Evolutionary conservation across 805 yeast species (phyloP).

Genomic region (Wickerhamomyces ciferrii): DNA sequence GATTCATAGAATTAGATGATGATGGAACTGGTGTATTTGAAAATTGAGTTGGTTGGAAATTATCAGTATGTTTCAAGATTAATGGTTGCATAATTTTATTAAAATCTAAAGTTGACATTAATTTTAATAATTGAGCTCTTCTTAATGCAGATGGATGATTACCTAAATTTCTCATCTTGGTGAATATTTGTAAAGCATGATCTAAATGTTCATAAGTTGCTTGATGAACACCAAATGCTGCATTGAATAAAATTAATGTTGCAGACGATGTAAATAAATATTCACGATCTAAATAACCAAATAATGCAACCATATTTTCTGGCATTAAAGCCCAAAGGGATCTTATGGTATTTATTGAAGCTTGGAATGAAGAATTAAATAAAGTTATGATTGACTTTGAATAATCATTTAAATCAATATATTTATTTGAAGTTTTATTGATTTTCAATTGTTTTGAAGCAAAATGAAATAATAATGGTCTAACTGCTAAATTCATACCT

Average conservation of each 20-base stretch:
- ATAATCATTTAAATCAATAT: slow-evolving; percentile 60
- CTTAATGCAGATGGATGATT: slow-evolving; percentile 77
- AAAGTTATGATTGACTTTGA: slow-evolving; percentile 65
- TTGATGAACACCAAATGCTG: slow-evolving; percentile 78
- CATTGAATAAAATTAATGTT: slow-evolving; percentile 65
- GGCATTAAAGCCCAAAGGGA: slow-evolving; percentile 71
- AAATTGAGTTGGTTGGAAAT: slow-evolving; percentile 19
- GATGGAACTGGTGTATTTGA: slow-evolving; percentile 9
- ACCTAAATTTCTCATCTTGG: slow-evolving; percentile 71
- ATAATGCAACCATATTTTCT: slow-evolving; percentile 77
- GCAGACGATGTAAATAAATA: slow-evolving; percentile 74
- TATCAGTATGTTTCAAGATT: slow-evolving; percentile 53
- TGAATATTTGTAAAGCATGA: slow-evolving; percentile 64
- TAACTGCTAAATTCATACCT: slow-evolving; percentile 72
- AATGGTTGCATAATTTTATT: slow-evolving; percentile 57
- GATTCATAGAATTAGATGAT: neutral
- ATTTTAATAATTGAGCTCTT: slow-evolving; percentile 62
- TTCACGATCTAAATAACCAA: slow-evolving; percentile 86
- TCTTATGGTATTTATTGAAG: slow-evolving; percentile 69
- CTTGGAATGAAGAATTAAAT: slow-evolving; percentile 73
- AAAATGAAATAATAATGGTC: slow-evolving; percentile 74
- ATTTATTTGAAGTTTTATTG: slow-evolving; percentile 39
- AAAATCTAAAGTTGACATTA: slow-evolving; percentile 63
- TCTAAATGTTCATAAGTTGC: slow-evolving; percentile 68
- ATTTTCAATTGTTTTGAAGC: slow-evolving; percentile 61